Base-by-base conservation (phyloP, 192 early-diverging fungal species). In the Coemansia sp. region DNA sequence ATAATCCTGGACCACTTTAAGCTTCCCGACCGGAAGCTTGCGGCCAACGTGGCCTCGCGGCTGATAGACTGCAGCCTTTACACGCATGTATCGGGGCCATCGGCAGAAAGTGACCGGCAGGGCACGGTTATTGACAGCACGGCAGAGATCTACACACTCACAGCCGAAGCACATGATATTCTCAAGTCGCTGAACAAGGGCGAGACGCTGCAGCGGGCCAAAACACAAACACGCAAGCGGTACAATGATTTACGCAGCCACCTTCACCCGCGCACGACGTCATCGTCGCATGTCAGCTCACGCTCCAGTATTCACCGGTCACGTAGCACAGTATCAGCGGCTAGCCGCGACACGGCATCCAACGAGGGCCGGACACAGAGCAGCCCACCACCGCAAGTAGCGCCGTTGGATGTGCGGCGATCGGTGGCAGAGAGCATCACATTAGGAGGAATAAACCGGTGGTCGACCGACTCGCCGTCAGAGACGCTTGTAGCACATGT, bases 1-100 rank as follows among this genome's bases (percentile, higher is more conserved):
- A 80, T 80, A 67, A 73, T 80, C 37, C 61, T 67, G 48, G 62
- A 63, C 34, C 77, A 80, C 61, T 80, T 80, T 56, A 74, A 70
- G 15, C 63, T 81, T 17, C 78, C 72, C 1, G 78, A 81, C 61
- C 52, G 78, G 48, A 81, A 58, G 56, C 68, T 81, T 1, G 78
- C 78, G 6, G 40, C 55, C 61, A 75, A 74, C 34, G 66, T 81
- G 25, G 73, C 73, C 15, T 72, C 73, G 34, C 68, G 73, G 21
- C 68, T 81, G 37, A 69, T 75, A 14, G 73, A 81, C 60, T 76
- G 72, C 56, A 71, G 78, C 56, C 69, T 81, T 23, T 81, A 81
- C 69, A 72, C 56, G 15, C 78, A 81, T 37, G 78, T 81, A 20
- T 79, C 76, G 23, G 71, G 76, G 17, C 67, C 67, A 51, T 70